Percentiles rank a stretch among this genome's conserved stretches.
These are phyloP conservation scores for Fusarium temperatum DNA, from an alignment of 2,329 filamentous ascomycete species.

Conservation along the genomic window DNA sequence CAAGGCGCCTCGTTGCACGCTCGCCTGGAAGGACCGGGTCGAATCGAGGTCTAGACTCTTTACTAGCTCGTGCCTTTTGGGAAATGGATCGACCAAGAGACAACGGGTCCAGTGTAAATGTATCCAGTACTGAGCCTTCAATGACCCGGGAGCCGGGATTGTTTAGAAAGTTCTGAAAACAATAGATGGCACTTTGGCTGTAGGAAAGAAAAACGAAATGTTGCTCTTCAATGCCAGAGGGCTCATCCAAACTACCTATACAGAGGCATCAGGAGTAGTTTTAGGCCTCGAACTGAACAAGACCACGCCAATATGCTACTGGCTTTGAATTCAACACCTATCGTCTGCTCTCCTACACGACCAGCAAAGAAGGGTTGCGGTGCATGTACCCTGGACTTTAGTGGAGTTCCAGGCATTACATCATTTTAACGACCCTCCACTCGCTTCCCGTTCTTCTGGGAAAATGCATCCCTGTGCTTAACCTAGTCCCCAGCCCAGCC, in stretches of 20 bases:
- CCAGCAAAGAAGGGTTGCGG: not conserved
- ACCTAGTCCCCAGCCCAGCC: conserved; percentile 4
- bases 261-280: not conserved
- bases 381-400: conserved; percentile 5
- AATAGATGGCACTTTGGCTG: not conserved
- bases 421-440: conserved; percentile 32
- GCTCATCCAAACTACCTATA: not conserved
- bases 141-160: conserved; percentile 1
- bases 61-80: conserved; percentile 9
- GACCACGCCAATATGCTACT: not conserved
- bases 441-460: conserved; percentile 35
- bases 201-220: not conserved
- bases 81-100: conserved; percentile 21
- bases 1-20: not conserved
- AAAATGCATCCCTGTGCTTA: conserved; percentile 32
- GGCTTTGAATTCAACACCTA: not conserved
- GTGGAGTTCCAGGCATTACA: conserved; percentile 38
- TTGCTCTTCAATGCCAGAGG: not conserved
- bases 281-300: too few species aligned
- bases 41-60: conserved; percentile 28
- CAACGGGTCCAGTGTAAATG: conserved; percentile 14
- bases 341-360: not conserved
- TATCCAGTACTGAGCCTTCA: conserved; percentile 13
- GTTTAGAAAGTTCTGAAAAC: not conserved
- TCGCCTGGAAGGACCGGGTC: conserved; percentile 15